Evolutionary conservation across 129 eudicot species (phyloP), one percentile per base, ranked within the genome.

Genomic region (Flaveria brownii): DNA sequence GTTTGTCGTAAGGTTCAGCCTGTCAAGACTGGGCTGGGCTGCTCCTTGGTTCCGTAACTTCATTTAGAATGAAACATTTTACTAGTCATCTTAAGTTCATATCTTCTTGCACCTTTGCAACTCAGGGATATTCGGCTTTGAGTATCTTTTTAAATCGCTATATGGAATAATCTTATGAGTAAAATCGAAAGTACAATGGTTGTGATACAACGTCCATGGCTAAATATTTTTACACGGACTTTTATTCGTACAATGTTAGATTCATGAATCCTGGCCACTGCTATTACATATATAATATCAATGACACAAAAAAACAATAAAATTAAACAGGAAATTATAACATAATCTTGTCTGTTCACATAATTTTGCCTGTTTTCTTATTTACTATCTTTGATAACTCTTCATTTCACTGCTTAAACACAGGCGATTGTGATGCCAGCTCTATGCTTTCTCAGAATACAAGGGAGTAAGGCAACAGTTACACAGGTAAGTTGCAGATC

Each of bases 401-500:
- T 25, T 42, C 42, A 23, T 59, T 25, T 30, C 4, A 61, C 46
- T 30, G 11, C 22, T 50, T 75, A 11, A 28, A 66, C 15, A 47
- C 76, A 92, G 98, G 92, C 98, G n/a, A 77, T 92, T 3, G 78
- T 92, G 64, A 42, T 92, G 82, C 98, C 98, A 76, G 88, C 98
- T 66, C 66, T 90, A 45, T 88, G 96, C 79, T 92, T 84, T 80
- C 60, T 90, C 70, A 88, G 62, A 82, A 88, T 90, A 72, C 65
- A 85, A 72, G 87, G 89, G 74, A 85, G 81, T 67, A 92, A 83
- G 74, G 91, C 98, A 12, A 83, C 98, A 59, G 64, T 67, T 41
- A 84, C 77, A 39, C 98, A 92, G 96, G 98, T 92, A 77, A 66
- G 13, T n/a, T 60, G 17, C 76, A 57, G 0, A 56, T 60, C 20